phyloP scores from a whole-genome alignment of 257 asterid genomes.

The Solanum chilense region DNA sequence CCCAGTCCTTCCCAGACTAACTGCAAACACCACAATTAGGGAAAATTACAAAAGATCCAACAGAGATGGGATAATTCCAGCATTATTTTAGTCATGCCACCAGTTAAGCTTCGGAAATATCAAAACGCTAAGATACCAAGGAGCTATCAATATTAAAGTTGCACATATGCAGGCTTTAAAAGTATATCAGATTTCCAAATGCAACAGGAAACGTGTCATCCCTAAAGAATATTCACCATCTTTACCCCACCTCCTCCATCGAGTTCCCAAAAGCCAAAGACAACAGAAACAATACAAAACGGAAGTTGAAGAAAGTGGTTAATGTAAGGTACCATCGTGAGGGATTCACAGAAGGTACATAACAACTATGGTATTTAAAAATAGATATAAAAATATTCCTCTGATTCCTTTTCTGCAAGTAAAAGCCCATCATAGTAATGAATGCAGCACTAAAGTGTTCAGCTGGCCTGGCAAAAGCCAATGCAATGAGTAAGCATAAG shows the following conservation, averaged over 20 bases:
- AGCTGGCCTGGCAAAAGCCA: neutral
- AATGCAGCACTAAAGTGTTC: neutral
- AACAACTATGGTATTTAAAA: neutral
- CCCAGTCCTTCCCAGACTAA: conserved; percentile 32
- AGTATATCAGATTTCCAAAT: neutral
- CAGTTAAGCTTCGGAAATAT: neutral
- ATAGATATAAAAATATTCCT: neutral
- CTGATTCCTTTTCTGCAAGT: neutral
- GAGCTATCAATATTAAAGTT: neutral
- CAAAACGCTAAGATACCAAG: neutral
- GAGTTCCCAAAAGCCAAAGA: neutral
- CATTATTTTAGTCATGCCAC: neutral
- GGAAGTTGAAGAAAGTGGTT: neutral
- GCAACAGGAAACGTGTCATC: neutral
- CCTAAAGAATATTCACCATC: neutral
- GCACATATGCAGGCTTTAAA: neutral
- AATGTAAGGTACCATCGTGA: neutral
- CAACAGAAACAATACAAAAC: neutral
- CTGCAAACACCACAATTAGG: conserved; percentile 3
- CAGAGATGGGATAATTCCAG: neutral
- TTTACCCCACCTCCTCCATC: neutral
- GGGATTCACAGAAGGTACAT: neutral
- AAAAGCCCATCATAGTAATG: neutral
- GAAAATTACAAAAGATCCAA: neutral
- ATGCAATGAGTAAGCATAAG: neutral